Evolutionary conservation across 805 yeast genomes (phyloP), one percentile per base, ranked within the genome.

Genomic region (Schwanniomyces pseudopolymorphus): DNA sequence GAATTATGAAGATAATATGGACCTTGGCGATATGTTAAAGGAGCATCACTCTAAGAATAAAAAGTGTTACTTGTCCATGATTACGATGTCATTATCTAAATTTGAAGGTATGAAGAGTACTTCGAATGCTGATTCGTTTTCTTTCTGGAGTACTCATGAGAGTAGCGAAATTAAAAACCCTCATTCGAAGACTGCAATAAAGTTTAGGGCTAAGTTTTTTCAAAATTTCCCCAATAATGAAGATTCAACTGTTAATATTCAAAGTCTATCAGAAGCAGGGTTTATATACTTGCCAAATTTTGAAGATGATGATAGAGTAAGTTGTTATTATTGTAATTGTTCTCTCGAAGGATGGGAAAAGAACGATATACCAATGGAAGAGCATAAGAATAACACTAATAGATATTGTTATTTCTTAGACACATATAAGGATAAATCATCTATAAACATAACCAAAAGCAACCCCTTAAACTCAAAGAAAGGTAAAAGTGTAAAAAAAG

Each of bases 281-380:
- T 72, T 69, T 46, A 63, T 63, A 42, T 71, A 60, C 40, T 57
- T 69, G 21, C 72, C 75, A 3, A 43, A 56, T 8, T 58, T 59
- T 6, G 51, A 47, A 2, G 60, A 54, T 17, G 64, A 63, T 22
- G 78, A 72, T 44, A 56, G 68, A 14, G 75, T 70, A 0, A 58
- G 63, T 26, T 64, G 69, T 33, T 53, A 58, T 8, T 64, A 63
- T 41, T 64, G 69, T 45, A 50, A 51, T 16, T 53, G 60, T 33
- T 45, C 61, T 8, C 49, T 64, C 37, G 70, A 67, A 39, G 61
- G 60, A 22, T 86, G 92, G 91, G 87, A 79, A 47, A 59, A 64
- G 1, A 73, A 68, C 2, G 94, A 88, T 62, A 81, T 78, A 47
- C 92, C 91, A 0, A 48, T 74, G 7, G 69, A 46, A 9, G 89